phyloP scores from a whole-genome alignment of 805 yeast species.

The Cyberlindnera sargentensis region DNA sequence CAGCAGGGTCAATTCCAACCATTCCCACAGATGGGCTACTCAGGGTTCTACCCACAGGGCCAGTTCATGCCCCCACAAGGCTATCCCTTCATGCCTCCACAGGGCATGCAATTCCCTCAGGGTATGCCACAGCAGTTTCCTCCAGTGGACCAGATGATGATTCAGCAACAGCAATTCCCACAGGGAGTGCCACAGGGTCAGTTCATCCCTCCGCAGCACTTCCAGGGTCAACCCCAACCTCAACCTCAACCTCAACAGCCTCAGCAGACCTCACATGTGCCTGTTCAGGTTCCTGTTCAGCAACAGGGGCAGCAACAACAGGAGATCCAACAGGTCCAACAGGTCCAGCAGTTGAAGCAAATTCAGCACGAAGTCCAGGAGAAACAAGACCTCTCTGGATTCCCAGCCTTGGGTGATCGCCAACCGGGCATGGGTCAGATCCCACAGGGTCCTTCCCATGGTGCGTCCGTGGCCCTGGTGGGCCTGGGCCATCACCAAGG shows the following conservation, averaged over 20 bases:
- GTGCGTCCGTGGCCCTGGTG: no score
- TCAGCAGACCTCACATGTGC: conserved; percentile 17
- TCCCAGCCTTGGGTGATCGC: conserved; percentile 39
- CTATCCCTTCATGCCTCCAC: conserved; percentile 15
- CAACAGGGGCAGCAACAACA: conserved; percentile 13
- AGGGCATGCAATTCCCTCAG: conserved; percentile 14
- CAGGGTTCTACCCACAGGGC: conserved; percentile 20
- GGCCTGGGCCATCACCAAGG: conserved; percentile 6
- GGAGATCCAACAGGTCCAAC: conserved; percentile 7
- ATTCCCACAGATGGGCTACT: conserved; percentile 19
- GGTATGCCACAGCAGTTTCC: conserved; percentile 20
- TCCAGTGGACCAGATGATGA: conserved; percentile 24
- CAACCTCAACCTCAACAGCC: conserved; percentile 4
- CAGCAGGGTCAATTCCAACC: conserved; percentile 6
- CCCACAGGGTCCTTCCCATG: neutral
- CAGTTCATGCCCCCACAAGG: conserved; percentile 19
- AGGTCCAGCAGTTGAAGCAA: conserved; percentile 22
- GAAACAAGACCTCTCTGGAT: conserved; percentile 31
- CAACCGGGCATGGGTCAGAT: no score
- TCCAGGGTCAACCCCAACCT: conserved; percentile 8
- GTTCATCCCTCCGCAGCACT: conserved; percentile 1
- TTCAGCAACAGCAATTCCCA: conserved; percentile 20
- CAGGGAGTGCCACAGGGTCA: conserved; percentile 17
- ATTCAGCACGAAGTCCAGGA: conserved; percentile 6
- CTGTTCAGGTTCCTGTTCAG: conserved; percentile 10